Percentiles rank a stretch among this genome's conserved stretches.
These are phyloP conservation scores for Lichtheimia corymbifera DNA, from an alignment of 371 early-diverging fungal species.

Conservation along the genomic window DNA sequence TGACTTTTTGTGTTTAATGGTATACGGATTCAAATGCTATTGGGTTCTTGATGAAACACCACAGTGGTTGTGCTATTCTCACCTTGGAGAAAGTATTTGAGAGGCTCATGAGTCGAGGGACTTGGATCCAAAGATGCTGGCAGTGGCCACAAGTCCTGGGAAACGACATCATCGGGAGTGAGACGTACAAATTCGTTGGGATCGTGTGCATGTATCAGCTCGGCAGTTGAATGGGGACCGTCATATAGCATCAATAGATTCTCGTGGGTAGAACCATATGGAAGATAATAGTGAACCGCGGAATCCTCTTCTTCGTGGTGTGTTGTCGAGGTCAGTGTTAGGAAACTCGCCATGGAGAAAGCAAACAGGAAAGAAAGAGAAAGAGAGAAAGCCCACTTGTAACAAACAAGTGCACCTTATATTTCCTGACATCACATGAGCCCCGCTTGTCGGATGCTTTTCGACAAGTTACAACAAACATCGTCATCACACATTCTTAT, in stretches of 20 bases:
- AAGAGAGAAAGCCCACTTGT: neutral
- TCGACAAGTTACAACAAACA: no score
- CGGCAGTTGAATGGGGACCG: constrained; percentile 6
- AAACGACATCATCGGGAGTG: constrained; percentile 2
- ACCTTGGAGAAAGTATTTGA: neutral
- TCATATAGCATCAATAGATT: neutral
- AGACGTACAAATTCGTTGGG: constrained; percentile 3
- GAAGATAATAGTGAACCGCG: neutral
- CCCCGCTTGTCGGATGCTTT: no score
- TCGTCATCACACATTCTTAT: no score
- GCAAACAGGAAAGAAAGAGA: constrained; percentile 1
- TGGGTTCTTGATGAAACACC: no score
- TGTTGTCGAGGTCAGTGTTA: neutral
- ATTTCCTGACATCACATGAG: no score
- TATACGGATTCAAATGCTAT: no score
- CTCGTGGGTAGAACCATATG: neutral
- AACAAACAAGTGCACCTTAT: no score
- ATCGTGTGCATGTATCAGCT: neutral
- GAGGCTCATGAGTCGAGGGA: neutral
- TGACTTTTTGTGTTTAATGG: no score
- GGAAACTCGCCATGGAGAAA: neutral
- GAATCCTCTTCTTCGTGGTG: neutral
- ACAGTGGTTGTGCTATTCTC: no score
- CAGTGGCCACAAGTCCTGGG: neutral
- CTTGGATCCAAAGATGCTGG: neutral